Percentiles rank a stretch among this genome's conserved stretches.
Evolutionary conservation across 305 asterid species (phyloP).

Genomic region (Fraxinus greggii): DNA sequence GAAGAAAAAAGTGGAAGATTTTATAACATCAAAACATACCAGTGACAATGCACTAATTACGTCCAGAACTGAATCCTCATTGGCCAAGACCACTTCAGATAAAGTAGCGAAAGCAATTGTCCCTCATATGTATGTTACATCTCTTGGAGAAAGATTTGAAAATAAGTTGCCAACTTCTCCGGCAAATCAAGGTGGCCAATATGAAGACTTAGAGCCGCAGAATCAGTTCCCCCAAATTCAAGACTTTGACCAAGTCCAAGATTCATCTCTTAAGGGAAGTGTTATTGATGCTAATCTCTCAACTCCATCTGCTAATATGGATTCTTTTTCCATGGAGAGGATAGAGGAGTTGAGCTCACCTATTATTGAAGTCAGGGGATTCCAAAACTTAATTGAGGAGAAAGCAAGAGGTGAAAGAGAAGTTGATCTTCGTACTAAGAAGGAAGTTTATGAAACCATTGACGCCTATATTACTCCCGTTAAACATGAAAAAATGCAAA

Average conservation of each 20-base stretch:
- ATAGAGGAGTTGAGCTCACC: constrained; percentile 34
- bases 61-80: constrained; percentile 44
- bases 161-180: constrained; percentile 39
- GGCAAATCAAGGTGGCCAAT: constrained; percentile 31
- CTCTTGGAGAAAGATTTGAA: constrained; percentile 40
- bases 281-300: constrained; percentile 32
- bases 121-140: constrained; percentile 31
- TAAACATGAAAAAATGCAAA: constrained; percentile 32
- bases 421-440: constrained; percentile 26
- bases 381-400: constrained; percentile 28
- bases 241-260: constrained; percentile 29
- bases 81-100: constrained; percentile 39
- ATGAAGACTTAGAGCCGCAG: constrained; percentile 33
- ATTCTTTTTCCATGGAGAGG: constrained; percentile 30
- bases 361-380: constrained; percentile 29
- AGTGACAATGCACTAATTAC: constrained; percentile 37
- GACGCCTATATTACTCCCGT: constrained; percentile 38
- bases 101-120: constrained; percentile 37
- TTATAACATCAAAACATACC: constrained; percentile 36
- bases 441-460: constrained; percentile 31
- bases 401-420: constrained; percentile 31
- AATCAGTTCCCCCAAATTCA: constrained; percentile 30
- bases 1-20: constrained; percentile 31
- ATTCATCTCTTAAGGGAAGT: constrained; percentile 33
- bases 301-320: constrained; percentile 25